Conservation (phyloP, 1,284 basidiomycete species). For the Fomitopsis betulina region DNA sequence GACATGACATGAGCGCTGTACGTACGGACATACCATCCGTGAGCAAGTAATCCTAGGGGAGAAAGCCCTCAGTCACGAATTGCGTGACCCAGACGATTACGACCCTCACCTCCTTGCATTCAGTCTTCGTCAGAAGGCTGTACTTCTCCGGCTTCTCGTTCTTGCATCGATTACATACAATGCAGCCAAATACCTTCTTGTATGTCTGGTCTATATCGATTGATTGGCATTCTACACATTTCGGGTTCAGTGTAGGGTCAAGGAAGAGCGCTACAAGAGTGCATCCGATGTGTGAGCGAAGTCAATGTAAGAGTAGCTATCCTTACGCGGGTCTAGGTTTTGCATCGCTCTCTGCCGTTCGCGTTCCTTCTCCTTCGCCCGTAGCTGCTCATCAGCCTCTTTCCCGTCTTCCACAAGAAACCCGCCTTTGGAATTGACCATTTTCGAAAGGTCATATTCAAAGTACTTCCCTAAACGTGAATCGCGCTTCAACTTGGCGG, state of each 20-base stretch:
- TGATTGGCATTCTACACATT: conserved; percentile 78
- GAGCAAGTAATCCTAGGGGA: conserved; percentile 76
- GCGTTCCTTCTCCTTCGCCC: conserved; percentile 71
- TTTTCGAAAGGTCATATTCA: conserved; percentile 95
- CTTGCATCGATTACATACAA: conserved; percentile 89
- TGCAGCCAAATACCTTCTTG: conserved; percentile 75
- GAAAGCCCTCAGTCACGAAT: conserved; percentile 3
- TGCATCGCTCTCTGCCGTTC: conserved; percentile 68
- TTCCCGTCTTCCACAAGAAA: conserved; percentile 85
- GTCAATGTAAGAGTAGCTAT: background rate
- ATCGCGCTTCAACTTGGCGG: conserved; percentile 61
- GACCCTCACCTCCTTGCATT: conserved; percentile 84
- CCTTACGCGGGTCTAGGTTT: conserved; percentile 68
- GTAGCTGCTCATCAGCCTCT: conserved; percentile 62
- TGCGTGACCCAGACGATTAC: background rate
- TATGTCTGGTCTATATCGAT: conserved; percentile 84
- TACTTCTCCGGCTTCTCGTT: conserved; percentile 89
- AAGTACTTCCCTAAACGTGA: conserved; percentile 82
- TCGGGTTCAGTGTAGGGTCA: conserved; percentile 69
- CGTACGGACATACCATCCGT: conserved; percentile 66
- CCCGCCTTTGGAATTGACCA: conserved; percentile 93
- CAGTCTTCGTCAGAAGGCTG: conserved; percentile 95
- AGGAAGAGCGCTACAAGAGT: conserved; percentile 54
- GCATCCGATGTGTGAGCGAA: background rate
- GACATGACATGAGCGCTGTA: background rate